Evolutionary conservation across 352 stramenopile genomes (phyloP).

Genomic region (Globisporangium splendens): DNA sequence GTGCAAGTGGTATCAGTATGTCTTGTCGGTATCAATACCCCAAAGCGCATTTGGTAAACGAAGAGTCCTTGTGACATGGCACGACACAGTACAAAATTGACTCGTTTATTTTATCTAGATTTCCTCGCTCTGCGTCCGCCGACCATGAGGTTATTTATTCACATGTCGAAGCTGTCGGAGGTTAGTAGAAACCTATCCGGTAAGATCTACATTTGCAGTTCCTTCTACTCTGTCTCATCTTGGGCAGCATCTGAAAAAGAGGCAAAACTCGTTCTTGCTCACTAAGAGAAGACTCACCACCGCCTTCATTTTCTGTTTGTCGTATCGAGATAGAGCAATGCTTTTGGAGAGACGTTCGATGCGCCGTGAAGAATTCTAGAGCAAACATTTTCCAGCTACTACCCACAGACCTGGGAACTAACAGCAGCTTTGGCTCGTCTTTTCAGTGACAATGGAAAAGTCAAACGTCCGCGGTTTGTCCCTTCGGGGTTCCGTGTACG

Average conservation of each 20-base stretch:
- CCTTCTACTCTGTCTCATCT: not conserved
- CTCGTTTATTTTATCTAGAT: not conserved
- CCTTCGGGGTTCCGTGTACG: conserved; percentile 35
- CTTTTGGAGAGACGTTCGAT: not conserved
- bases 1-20: not conserved
- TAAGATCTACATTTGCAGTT: conserved; percentile 2
- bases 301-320: conserved; percentile 8
- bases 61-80: conserved; percentile 2
- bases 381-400: not conserved
- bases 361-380: conserved; percentile 8
- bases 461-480: conserved; percentile 22
- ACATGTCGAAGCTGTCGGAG: not conserved
- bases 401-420: not conserved
- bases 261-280: conserved; percentile 2
- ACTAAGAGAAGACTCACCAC: not conserved
- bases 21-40: not conserved
- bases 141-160: not conserved
- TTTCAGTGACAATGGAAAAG: conserved; percentile 14
- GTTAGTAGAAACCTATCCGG: not conserved
- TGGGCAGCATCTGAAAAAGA: not conserved
- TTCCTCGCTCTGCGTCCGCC: not conserved
- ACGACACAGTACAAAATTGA: conserved; percentile 5
- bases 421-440: not conserved
- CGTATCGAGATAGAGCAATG: conserved; percentile 8
- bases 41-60: not conserved